Conservation (phyloP, 306 rosid species). For the Betula pendula region DNA sequence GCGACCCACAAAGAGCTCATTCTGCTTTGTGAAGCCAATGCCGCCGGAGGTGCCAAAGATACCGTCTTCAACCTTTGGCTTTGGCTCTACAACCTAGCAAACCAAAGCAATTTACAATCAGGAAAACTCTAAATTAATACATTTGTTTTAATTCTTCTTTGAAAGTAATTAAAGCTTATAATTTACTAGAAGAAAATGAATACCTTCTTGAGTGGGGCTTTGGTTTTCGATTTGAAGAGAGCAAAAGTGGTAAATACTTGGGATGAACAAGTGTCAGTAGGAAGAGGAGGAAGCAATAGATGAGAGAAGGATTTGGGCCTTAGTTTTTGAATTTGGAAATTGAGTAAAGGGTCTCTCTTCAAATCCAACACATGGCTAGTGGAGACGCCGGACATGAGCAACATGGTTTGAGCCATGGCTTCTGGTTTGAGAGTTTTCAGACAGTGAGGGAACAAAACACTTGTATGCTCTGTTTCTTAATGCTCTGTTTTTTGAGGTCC, state of each 20-base stretch:
- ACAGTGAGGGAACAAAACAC: background rate
- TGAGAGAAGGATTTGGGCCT: constrained; percentile 54
- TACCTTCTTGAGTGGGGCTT: constrained; percentile 80
- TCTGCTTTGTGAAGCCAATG: constrained; percentile 93
- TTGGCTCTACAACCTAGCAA: constrained; percentile 54
- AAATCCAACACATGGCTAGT: constrained; percentile 45
- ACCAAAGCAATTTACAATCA: constrained; percentile 9
- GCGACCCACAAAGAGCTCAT: constrained; percentile 97
- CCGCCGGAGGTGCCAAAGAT: constrained; percentile 97
- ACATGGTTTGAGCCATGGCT: constrained; percentile 87
- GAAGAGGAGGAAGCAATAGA: constrained; percentile 42
- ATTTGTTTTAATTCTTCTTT: background rate
- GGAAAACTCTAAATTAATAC: background rate
- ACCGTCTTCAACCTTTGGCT: constrained; percentile 90
- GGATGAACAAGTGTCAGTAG: constrained; percentile 32
- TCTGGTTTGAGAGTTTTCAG: background rate
- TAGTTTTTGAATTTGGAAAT: constrained; percentile 52
- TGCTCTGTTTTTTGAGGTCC: background rate
- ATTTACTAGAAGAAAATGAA: background rate
- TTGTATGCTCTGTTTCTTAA: background rate
- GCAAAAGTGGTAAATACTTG: constrained; percentile 51
- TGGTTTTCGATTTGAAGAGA: constrained; percentile 78
- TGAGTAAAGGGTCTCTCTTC: constrained; percentile 62
- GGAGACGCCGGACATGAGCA: constrained; percentile 71
- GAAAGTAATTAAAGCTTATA: background rate